Evolutionary conservation across 2,329 filamentous ascomycete genomes (phyloP), one percentile per base, ranked within the genome.

Genomic region (Xylariaceae sp.): DNA sequence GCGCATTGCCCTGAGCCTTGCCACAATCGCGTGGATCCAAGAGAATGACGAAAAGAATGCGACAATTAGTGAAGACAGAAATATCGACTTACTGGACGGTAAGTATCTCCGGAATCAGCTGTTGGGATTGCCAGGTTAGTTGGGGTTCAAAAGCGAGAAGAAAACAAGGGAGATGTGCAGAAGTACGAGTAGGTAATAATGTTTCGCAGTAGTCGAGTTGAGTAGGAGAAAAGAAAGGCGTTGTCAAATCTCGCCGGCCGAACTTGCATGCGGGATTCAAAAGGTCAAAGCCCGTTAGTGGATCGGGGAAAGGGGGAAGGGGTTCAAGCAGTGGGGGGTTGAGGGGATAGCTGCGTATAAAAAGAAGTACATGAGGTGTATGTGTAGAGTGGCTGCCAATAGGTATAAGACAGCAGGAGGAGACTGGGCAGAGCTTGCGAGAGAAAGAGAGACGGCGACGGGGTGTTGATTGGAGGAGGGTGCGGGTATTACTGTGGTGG

Each of bases 41-140:
- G 17, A 13, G 17, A 13, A 41, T 51, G 23, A 23, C 34, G 39
- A 30, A 37, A 13, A 39, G 17, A 37, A 39, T 51, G 51, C 11
- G 4, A n/a, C 13, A 30, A 23, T 6, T 30, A 39, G 51, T 47
- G 10, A 44, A 51, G n/a, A 61, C 10, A 47, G 10, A 37, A 59
- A 58, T n/a, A 13, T 54, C 30, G 39, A 72, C 70, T 73, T 65
- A 73, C 82, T 70, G 82, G 81, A 73, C 82, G 81, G 74, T 85
- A 85, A 65, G 76, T 85, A 70, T 85, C 82, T 74, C 80, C 80
- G 68, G 80, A 79, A 69, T 85, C 82, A 73, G 82, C 82, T 85
- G 74, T 69, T 74, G 48, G 57, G 65, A 73, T 64, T 64, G 64
- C 67, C 69, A 63, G 68, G 76, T 78, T 76, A 81, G 76, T 77